Conservation (phyloP, 345 rosid genomes). For the Viola odorata region DNA sequence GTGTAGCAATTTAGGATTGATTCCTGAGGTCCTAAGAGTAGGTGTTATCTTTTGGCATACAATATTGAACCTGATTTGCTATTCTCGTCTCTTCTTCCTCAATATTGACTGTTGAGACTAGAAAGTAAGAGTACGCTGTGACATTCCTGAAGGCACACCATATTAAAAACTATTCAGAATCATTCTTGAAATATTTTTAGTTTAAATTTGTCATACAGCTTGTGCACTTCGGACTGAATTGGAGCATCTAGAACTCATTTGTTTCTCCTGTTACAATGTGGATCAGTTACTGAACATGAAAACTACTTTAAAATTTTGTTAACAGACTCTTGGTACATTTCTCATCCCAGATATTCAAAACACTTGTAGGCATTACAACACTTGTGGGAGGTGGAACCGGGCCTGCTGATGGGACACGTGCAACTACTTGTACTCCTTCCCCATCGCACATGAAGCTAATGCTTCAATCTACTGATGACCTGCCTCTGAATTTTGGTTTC, state of each 20-base stretch:
- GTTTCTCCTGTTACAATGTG: neutral
- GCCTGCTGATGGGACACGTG: slow-evolving; percentile 92
- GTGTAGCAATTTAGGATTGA: neutral
- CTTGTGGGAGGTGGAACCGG: slow-evolving; percentile 98
- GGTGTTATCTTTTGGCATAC: neutral
- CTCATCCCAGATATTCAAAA: slow-evolving; percentile 2
- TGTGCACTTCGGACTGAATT: neutral
- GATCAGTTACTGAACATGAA: neutral
- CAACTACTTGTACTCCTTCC: slow-evolving; percentile 94
- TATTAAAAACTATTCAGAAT: neutral
- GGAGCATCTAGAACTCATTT: neutral
- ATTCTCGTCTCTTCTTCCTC: neutral
- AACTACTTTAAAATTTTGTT: too few species aligned
- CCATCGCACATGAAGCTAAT: slow-evolving; percentile 79
- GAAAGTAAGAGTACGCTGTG: neutral
- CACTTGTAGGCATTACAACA: slow-evolving; percentile 76
- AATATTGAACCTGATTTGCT: neutral
- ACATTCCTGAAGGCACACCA: neutral
- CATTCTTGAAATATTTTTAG: neutral
- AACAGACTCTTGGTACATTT: neutral
- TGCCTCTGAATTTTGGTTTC: slow-evolving; percentile 94
- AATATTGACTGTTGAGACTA: neutral
- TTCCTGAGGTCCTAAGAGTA: neutral
- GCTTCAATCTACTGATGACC: slow-evolving; percentile 91
- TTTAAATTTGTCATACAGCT: neutral